phyloP scores from a whole-genome alignment of 768 basidiomycete species.

The Pisolithus tinctorius region DNA sequence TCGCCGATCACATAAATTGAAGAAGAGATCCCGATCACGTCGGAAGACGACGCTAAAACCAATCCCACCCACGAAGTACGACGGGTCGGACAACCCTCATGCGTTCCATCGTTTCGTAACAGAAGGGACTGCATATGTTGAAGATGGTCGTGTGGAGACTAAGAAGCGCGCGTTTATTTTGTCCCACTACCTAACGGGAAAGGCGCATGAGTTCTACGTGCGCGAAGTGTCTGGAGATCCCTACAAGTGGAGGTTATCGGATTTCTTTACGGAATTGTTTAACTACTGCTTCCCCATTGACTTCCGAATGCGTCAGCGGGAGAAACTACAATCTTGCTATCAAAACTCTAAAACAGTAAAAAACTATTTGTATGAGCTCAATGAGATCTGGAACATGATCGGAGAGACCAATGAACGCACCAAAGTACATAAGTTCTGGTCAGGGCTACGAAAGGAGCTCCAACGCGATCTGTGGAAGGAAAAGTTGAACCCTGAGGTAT shows the following conservation, averaged over 20 bases:
- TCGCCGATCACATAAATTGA: not conserved
- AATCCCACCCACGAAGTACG: constrained; percentile 11
- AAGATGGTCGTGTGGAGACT: constrained; percentile 10
- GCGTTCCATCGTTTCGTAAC: not conserved
- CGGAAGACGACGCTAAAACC: constrained; percentile 10
- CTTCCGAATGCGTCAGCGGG: constrained; percentile 16
- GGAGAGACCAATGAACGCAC: constrained; percentile 19
- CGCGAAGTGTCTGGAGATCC: constrained; percentile 21
- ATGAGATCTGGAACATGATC: no score
- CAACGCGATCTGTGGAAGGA: constrained; percentile 25
- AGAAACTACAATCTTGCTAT: not conserved
- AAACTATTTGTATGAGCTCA: no score
- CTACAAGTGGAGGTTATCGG: not conserved
- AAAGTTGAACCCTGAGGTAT: constrained; percentile 20
- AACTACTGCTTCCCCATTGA: constrained; percentile 31
- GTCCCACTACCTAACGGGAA: constrained; percentile 3
- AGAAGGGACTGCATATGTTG: constrained; percentile 12
- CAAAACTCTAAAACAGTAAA: no score
- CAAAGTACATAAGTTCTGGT: constrained; percentile 29
- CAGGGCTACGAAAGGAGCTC: constrained; percentile 19
- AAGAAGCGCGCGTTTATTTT: constrained; percentile 14
- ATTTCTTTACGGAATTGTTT: constrained; percentile 29
- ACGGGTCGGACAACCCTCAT: not conserved
- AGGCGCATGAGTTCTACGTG: constrained; percentile 29
- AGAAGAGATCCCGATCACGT: not conserved